Percentiles rank a stretch among this genome's conserved stretches.
Evolutionary conservation across 768 basidiomycete species (phyloP).

Genomic region (Leccinum disarticulatum): DNA sequence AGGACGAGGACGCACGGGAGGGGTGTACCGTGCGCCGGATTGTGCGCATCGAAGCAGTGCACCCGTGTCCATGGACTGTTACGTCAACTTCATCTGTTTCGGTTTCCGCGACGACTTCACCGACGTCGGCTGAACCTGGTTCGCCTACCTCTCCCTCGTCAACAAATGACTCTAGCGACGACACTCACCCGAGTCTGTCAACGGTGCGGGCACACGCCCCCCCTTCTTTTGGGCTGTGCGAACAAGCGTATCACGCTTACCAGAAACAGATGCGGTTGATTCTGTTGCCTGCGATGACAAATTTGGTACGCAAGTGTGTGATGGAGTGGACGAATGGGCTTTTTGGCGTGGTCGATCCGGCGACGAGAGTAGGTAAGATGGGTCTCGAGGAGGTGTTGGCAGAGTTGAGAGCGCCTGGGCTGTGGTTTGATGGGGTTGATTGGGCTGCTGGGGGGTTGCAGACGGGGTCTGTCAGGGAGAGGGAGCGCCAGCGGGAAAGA

Average conservation of each 20-base stretch:
- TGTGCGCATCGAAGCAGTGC: conserved; percentile 29
- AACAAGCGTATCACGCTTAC: conserved; percentile 59
- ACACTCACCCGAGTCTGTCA: conserved; percentile 47
- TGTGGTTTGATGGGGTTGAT: conserved; percentile 76
- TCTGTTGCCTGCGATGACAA: conserved; percentile 63
- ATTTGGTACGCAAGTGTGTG: conserved; percentile 63
- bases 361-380: conserved; percentile 55
- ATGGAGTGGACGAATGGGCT: conserved; percentile 57
- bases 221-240: conserved; percentile 62
- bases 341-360: conserved; percentile 48
- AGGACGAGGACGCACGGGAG: conserved; percentile 19
- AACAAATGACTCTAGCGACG: conserved; percentile 16
- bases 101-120: conserved; percentile 9
- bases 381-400: conserved; percentile 57
- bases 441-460: conserved; percentile 42
- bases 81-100: conserved; percentile 11
- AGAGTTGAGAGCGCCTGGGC: conserved; percentile 52
- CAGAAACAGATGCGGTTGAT: conserved; percentile 59
- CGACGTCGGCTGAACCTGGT: conserved; percentile 25
- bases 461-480: conserved; percentile 28
- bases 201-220: conserved; percentile 54
- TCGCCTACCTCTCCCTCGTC: conserved; percentile 25
- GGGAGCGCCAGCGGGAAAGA: background rate
- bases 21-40: conserved; percentile 21
- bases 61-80: conserved; percentile 66